These are phyloP conservation scores for Pseudozyma sp. DNA, from an alignment of 1,284 basidiomycete species.

Conservation along the genomic window DNA sequence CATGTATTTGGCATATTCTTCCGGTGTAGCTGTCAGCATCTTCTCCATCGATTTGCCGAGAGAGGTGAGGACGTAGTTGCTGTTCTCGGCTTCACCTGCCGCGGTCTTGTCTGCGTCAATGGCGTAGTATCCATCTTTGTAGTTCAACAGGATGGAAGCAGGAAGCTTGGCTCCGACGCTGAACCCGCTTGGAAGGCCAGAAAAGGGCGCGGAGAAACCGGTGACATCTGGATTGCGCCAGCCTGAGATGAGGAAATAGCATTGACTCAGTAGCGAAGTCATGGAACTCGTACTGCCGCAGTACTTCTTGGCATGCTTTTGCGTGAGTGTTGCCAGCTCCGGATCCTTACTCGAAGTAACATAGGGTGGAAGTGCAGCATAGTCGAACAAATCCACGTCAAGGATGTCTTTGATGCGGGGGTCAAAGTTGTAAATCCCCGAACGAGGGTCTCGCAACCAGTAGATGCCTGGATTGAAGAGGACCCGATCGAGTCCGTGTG, in stretches of 20 bases:
- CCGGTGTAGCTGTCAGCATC: slow-evolving; percentile 79
- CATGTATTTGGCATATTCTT: slow-evolving; percentile 78
- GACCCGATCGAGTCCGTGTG: slow-evolving; percentile 80
- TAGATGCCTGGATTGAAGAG: slow-evolving; percentile 81
- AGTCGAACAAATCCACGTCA: slow-evolving; percentile 88
- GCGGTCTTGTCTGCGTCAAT: slow-evolving; percentile 78
- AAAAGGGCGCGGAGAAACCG: slow-evolving; percentile 72
- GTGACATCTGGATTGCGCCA: slow-evolving; percentile 64
- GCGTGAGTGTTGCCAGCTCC: slow-evolving; percentile 78
- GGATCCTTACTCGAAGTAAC: slow-evolving; percentile 83
- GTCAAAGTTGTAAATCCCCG: slow-evolving; percentile 87
- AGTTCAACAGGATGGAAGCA: slow-evolving; percentile 77
- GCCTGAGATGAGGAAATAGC: slow-evolving; percentile 77
- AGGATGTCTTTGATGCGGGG: slow-evolving; percentile 80
- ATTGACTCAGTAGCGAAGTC: slow-evolving; percentile 83
- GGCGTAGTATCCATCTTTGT: slow-evolving; percentile 74
- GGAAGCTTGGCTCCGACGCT: slow-evolving; percentile 86
- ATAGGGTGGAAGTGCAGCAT: slow-evolving; percentile 82
- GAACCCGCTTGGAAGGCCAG: slow-evolving; percentile 76
- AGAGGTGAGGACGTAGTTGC: slow-evolving; percentile 62
- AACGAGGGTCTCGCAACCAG: slow-evolving; percentile 87
- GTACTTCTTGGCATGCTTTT: slow-evolving; percentile 76
- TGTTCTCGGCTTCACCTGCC: slow-evolving; percentile 56
- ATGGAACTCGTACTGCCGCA: slow-evolving; percentile 93
- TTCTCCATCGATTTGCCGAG: slow-evolving; percentile 91